phyloP scores from a whole-genome alignment of 192 early-diverging fungal genomes.

The Backusella tuberculispora region DNA sequence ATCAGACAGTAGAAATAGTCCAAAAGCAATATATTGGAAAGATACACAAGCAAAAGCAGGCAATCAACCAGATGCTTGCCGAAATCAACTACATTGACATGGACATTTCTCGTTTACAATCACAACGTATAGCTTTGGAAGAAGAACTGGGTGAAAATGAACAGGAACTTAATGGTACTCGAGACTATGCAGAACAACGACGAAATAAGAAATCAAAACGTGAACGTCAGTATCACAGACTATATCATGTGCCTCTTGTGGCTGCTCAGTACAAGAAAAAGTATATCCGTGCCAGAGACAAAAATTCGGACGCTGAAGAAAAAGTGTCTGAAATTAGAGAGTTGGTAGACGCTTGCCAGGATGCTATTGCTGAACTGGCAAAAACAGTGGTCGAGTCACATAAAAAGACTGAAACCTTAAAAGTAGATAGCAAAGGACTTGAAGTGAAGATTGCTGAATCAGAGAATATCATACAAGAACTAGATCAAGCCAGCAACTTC shows the following conservation, averaged over 20 bases:
- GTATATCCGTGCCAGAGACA: slow-evolving; percentile 33
- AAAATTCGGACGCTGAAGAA: slow-evolving; percentile 32
- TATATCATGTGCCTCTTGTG: slow-evolving; percentile 31
- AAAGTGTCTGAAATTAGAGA: slow-evolving; percentile 27
- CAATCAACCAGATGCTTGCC: slow-evolving; percentile 13
- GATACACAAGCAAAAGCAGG: slow-evolving; percentile 14
- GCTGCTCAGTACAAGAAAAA: slow-evolving; percentile 30
- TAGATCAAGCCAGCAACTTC: slow-evolving; percentile 17
- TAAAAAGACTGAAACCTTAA: neutral
- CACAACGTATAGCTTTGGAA: neutral
- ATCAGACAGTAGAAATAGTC: neutral
- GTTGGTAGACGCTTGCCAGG: slow-evolving; percentile 17
- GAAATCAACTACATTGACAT: neutral
- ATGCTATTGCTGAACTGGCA: slow-evolving; percentile 10
- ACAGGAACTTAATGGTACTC: slow-evolving; percentile 12
- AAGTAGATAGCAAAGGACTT: slow-evolving; percentile 1
- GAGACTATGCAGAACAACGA: slow-evolving; percentile 29
- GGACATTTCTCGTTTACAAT: neutral
- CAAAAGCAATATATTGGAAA: neutral
- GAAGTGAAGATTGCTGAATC: neutral
- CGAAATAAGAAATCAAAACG: slow-evolving; percentile 29
- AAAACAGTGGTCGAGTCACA: slow-evolving; percentile 3
- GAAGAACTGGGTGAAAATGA: slow-evolving; percentile 14
- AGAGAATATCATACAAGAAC: neutral
- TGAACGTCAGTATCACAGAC: slow-evolving; percentile 32